Evolutionary conservation across 371 early-diverging fungal genomes (phyloP).

Genomic region (Mortierella sp.): DNA sequence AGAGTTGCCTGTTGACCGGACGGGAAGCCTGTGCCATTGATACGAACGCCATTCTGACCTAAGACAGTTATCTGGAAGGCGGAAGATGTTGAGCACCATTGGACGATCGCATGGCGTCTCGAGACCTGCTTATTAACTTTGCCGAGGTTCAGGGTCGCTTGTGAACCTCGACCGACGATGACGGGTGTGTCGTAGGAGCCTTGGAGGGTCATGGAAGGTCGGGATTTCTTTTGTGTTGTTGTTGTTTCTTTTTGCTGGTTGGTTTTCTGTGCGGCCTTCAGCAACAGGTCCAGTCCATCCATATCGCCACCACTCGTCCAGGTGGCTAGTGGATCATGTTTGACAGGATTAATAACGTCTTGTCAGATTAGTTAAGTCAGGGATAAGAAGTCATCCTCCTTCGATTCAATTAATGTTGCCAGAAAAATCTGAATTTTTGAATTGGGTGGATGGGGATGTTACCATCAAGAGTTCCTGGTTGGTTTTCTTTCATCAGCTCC

Average conservation of each 20-base stretch:
- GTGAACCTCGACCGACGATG: conserved; percentile 67
- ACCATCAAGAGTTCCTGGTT: conserved; percentile 26
- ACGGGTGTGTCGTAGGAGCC: conserved; percentile 61
- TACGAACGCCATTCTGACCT: conserved; percentile 65
- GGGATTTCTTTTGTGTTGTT: conserved; percentile 17
- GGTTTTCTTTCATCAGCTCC: conserved; percentile 51
- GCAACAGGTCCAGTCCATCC: conserved; percentile 41
- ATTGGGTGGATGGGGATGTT: background rate
- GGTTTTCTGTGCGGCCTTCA: conserved; percentile 38
- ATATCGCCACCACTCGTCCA: conserved; percentile 12
- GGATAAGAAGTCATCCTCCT: too few species aligned
- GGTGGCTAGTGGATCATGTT: conserved; percentile 8
- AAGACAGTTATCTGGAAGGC: conserved; percentile 63
- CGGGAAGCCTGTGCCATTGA: conserved; percentile 49
- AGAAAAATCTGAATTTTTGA: background rate
- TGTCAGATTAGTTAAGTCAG: too few species aligned
- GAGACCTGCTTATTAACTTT: conserved; percentile 69
- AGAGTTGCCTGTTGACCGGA: conserved; percentile 44
- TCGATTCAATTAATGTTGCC: background rate
- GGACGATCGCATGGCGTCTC: conserved; percentile 66
- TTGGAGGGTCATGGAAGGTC: conserved; percentile 50
- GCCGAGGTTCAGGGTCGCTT: conserved; percentile 67
- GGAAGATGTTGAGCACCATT: conserved; percentile 46
- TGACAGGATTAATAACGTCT: background rate
- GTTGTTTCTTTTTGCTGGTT: conserved; percentile 4